phyloP scores from a whole-genome alignment of 2,329 filamentous ascomycete genomes.

The Aspergillus flavus region DNA sequence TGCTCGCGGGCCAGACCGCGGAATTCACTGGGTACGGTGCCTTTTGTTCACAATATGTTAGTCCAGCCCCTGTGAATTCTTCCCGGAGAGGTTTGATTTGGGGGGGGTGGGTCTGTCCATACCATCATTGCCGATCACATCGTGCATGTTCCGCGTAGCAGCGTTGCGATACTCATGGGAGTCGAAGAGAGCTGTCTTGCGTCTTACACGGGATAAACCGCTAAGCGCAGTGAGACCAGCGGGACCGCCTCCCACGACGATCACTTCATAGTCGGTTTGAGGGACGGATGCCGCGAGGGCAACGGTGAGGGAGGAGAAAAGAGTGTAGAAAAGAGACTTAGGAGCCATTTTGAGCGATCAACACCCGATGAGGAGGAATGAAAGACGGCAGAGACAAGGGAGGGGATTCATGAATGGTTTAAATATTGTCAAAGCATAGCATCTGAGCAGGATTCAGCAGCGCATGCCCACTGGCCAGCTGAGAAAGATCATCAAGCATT shows the following conservation, averaged over 20 bases:
- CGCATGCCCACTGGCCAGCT: neutral
- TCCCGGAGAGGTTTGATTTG: too few species aligned
- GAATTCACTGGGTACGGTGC: slow-evolving; percentile 58
- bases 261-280: slow-evolving; percentile 53
- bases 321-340: slow-evolving; percentile 25
- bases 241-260: slow-evolving; percentile 62
- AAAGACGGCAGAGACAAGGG: neutral
- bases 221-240: slow-evolving; percentile 58
- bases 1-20: slow-evolving; percentile 57
- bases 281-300: slow-evolving; percentile 28
- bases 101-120: slow-evolving; percentile 9
- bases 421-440: neutral
- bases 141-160: slow-evolving; percentile 62
- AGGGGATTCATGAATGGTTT: neutral
- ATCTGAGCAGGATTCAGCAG: neutral
- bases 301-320: slow-evolving; percentile 26
- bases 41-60: slow-evolving; percentile 32
- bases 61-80: too few species aligned
- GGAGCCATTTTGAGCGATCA: slow-evolving; percentile 16
- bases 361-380: neutral
- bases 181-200: slow-evolving; percentile 60
- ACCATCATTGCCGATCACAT: slow-evolving; percentile 64
- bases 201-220: slow-evolving; percentile 60
- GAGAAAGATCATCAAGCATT: neutral
- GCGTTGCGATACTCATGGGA: slow-evolving; percentile 61